Conservation (phyloP, 257 asterid genomes). For the Capsicum baccatum region DNA sequence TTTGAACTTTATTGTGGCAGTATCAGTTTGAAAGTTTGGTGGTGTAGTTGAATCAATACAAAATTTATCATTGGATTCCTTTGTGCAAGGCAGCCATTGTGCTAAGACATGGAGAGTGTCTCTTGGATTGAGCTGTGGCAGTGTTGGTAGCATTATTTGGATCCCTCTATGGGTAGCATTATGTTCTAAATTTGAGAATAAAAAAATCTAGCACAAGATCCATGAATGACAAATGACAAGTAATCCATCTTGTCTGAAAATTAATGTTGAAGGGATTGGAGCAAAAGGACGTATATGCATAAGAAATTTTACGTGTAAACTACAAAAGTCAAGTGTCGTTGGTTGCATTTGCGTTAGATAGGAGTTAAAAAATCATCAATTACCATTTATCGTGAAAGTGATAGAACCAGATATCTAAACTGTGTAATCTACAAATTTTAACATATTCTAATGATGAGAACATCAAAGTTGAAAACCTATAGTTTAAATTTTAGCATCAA, state of each 20-base stretch:
- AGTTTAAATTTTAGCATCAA: too few relatives aligned
- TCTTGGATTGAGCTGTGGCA: background rate
- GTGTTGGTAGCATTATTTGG: background rate
- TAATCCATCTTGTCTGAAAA: background rate
- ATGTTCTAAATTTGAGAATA: constrained; percentile 11
- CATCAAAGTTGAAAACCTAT: background rate
- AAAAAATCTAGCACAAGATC: background rate
- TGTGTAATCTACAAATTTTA: background rate
- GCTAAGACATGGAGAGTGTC: background rate
- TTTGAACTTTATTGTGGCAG: background rate
- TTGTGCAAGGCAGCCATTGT: background rate
- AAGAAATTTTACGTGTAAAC: background rate
- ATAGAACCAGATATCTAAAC: background rate
- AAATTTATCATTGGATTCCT: background rate
- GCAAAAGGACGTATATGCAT: background rate
- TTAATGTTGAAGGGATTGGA: background rate
- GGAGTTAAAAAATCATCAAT: background rate
- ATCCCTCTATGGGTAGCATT: constrained; percentile 3
- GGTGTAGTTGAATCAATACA: background rate
- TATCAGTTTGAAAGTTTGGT: background rate
- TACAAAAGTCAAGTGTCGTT: background rate
- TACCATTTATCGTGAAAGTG: background rate
- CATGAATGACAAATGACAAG: background rate
- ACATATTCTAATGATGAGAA: background rate
- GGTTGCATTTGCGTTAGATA: background rate